Base-by-base conservation (phyloP, 1,139 yeast species). In the Scheffersomyces quercinus region DNA sequence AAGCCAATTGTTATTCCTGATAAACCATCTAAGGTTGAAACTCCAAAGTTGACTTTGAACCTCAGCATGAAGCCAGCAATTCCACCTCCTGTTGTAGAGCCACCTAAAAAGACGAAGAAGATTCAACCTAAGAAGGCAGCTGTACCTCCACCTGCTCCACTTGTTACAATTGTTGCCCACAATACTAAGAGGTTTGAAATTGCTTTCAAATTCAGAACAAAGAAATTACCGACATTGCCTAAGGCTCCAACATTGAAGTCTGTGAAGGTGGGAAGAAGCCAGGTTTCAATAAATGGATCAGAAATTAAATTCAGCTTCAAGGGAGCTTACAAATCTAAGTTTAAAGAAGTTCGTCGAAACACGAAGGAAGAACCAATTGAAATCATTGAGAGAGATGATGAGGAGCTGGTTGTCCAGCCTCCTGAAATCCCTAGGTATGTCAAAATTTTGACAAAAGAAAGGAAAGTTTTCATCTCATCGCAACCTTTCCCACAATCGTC, bases 361-460 rank as follows among this genome's bases (percentile, higher is more conserved):
- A 32, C 13, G 11, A 31, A 15, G 11, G 12, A 13, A 13, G 20
- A 7, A 31, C 24, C 35, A 6, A 31, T 20, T 10, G 11, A 8
- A 9, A 13, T 13, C 10, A 13, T 20, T 7, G 31, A 26, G 14
- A 9, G 32, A 7, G 10, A 31, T 7, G 30, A 29, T 36, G 11
- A 31, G 15, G 26, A 20, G 3, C 26, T 20, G 8, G 8, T 20
- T 20, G 8, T 8, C 12, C 40, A 5, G 11, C 41, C 5, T 12
- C 40, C 5, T 15, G 35, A 11, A 14, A 20, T 20, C 26, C 24
- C 37, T 28, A 49, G 71, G 39, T 70, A 58, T 42, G 65, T 70
- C 28, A 65, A 54, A 41, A 67, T 69, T 11, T 46, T 50, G 10
- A 60, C 66, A 6, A 59, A 53, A 38, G 47, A 56, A 24, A 59